Base-by-base conservation (phyloP, 352 stramenopile species). In the Phytophthora pini region DNA sequence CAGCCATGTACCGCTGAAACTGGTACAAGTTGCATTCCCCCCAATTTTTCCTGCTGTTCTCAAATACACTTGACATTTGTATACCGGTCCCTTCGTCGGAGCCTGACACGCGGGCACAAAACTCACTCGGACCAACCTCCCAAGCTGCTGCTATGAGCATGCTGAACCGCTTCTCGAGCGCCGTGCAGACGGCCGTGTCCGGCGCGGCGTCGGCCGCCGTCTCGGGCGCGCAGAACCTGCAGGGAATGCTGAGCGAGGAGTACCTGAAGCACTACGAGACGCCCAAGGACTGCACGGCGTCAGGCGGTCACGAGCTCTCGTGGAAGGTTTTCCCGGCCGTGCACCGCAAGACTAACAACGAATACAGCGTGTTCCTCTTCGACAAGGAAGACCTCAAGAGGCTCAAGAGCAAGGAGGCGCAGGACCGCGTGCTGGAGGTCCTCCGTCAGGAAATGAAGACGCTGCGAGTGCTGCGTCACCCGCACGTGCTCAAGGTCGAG, bases 391-490 rank as follows among this genome's bases (percentile, higher is more conserved):
- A 96, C 31, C 72, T 96, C 6, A 90, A 91, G 67, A 82, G 82
- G 26, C 48, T 93, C 52, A 91, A 95, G 65, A 87, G 80, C 50
- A 95, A 97, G 39, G 88, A 95, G 58, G 79, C 84, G 12, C 87
- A 93, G 65, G 91, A 97, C 49, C 84, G 89, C 47, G 77, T 95
- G 26, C 72, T 97, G 7, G 91, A 97, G 39, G 84, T 97, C 36
- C 67, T 97, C 29, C 86, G 88, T 31, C 86, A 94, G 47, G 89
- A 97, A 43, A 94, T 97, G 80, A 95, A 94, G 74, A 93, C 83
- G 54, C 63, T 94, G 47, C 86, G 89, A 0, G 51, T 97, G 56
- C 75, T 96, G 61, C 88, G 90, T 20, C 88, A 97, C 60, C 89
- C 90, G 49, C 84, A 95, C 53, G 88, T 97, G 69, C 82, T 97